These are phyloP conservation scores for Macaranga tanarius DNA, from an alignment of 441 rosid species.

Conservation along the genomic window DNA sequence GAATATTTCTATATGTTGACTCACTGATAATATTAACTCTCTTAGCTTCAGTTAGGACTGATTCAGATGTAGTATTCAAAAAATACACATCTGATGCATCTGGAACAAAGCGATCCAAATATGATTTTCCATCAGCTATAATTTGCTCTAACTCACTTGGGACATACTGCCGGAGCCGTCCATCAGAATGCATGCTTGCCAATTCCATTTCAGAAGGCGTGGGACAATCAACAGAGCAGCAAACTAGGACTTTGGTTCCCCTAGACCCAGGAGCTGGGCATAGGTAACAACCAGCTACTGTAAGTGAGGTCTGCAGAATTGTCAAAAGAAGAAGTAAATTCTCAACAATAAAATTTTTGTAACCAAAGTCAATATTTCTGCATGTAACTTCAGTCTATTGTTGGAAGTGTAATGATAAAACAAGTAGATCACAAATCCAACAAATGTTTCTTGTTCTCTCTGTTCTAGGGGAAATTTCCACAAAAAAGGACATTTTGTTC, in stretches of 20 bases:
- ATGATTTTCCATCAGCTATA: slow-evolving; percentile 41
- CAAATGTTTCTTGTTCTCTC: background rate
- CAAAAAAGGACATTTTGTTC: background rate
- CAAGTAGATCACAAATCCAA: background rate
- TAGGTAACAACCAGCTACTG: slow-evolving; percentile 95
- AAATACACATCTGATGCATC: slow-evolving; percentile 47
- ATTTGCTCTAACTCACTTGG: slow-evolving; percentile 45
- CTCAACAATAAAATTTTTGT: background rate
- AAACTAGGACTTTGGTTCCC: slow-evolving; percentile 75
- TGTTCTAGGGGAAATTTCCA: background rate
- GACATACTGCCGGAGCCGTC: slow-evolving; percentile 27
- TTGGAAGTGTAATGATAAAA: background rate
- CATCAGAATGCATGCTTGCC: slow-evolving; percentile 29
- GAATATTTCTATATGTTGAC: slow-evolving; percentile 49
- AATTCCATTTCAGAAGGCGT: slow-evolving; percentile 51
- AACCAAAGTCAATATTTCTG: background rate
- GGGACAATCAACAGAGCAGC: slow-evolving; percentile 69
- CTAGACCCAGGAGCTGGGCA: slow-evolving; percentile 84
- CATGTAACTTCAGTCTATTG: background rate
- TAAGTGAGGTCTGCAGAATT: slow-evolving; percentile 65
- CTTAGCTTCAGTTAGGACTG: slow-evolving; percentile 64
- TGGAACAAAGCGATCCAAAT: slow-evolving; percentile 34
- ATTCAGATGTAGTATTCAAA: slow-evolving; percentile 47
- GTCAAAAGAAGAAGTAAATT: slow-evolving; percentile 13
- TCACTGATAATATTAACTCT: slow-evolving; percentile 62